Conservation (phyloP, 257 asterid species). For the Rubia yunnanensis region DNA sequence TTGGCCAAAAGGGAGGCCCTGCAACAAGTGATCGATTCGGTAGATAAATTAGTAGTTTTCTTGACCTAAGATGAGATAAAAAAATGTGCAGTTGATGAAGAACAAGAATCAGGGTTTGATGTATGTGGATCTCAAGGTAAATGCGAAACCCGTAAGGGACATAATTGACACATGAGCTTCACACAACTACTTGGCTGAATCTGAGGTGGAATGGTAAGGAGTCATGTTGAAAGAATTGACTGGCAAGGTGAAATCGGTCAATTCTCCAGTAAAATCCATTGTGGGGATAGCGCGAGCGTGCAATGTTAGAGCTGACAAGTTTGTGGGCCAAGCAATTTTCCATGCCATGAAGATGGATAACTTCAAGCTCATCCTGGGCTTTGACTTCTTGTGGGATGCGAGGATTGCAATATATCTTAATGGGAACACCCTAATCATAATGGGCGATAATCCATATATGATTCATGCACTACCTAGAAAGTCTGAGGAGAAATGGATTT, state of each 20-base stretch:
- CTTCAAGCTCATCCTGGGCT: background rate
- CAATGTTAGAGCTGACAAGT: background rate
- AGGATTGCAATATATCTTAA: background rate
- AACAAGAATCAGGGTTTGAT: background rate
- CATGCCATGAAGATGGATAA: background rate
- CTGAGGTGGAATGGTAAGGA: background rate
- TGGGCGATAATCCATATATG: no score
- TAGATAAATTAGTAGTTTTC: no score
- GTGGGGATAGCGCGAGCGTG: background rate
- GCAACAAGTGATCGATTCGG: no score
- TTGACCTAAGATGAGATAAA: no score
- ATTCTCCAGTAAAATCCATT: background rate
- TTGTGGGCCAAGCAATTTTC: background rate
- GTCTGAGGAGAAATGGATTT: no score
- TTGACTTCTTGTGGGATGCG: background rate
- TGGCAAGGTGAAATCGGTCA: background rate
- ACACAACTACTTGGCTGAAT: background rate
- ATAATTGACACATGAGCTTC: background rate
- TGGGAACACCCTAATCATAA: background rate
- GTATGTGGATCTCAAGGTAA: background rate
- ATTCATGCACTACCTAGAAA: no score
- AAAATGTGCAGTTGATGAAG: no score
- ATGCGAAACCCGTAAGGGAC: background rate
- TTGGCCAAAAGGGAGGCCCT: no score
- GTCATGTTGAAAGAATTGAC: background rate